Conservation (phyloP, 2,329 filamentous ascomycete species). For the Ascochyta clinopodiicola region DNA sequence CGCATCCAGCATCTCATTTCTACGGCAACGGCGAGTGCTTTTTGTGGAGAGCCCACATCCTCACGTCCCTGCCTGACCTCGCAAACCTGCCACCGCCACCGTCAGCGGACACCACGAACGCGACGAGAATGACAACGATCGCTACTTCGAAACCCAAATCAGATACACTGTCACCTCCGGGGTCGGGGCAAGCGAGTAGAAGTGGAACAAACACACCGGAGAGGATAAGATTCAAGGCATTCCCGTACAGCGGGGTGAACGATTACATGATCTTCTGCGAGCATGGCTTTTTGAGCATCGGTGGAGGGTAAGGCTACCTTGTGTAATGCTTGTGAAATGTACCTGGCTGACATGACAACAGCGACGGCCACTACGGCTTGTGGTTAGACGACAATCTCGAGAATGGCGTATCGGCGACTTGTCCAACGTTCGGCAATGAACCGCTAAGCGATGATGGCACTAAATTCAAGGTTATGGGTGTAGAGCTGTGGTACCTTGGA, state of each 20-base stretch:
- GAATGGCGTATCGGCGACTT: constrained; percentile 80
- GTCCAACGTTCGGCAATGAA: constrained; percentile 94
- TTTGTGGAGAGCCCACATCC: constrained; percentile 77
- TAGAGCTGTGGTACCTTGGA: constrained; percentile 93
- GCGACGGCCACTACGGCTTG: constrained; percentile 86
- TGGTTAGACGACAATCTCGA: constrained; percentile 91
- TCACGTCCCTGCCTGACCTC: constrained; percentile 60
- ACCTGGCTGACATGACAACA: constrained; percentile 22
- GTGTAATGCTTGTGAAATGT: not conserved
- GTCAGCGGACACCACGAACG: constrained; percentile 68
- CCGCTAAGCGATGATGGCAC: constrained; percentile 88
- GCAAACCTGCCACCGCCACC: constrained; percentile 72
- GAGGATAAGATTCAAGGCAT: constrained; percentile 92
- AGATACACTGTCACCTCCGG: constrained; percentile 37
- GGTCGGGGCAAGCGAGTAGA: constrained; percentile 41
- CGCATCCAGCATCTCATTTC: constrained; percentile 81
- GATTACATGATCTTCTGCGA: constrained; percentile 98
- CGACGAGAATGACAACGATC: constrained; percentile 67
- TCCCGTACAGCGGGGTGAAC: constrained; percentile 93
- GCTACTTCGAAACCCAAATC: constrained; percentile 28
- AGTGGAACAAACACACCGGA: constrained; percentile 67
- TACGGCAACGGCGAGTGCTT: constrained; percentile 98
- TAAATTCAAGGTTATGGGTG: constrained; percentile 88
- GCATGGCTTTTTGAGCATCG: constrained; percentile 80
- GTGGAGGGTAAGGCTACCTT: constrained; percentile 67